phyloP scores from a whole-genome alignment of 768 basidiomycete species.

The Lactarius sanguifluus region DNA sequence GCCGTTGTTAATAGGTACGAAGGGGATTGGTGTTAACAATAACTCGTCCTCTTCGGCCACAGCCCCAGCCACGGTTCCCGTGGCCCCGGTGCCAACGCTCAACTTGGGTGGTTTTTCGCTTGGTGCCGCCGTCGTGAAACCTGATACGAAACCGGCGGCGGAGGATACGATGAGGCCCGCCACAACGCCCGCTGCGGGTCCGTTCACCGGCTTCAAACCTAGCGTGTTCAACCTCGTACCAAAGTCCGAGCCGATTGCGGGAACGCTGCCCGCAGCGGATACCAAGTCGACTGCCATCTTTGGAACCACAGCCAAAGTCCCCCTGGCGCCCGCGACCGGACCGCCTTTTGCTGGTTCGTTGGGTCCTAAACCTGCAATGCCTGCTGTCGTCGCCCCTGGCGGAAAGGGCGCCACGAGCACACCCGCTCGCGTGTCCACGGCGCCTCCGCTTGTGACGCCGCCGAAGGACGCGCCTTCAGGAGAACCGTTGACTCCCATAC shows the following conservation, averaged over 20 bases:
- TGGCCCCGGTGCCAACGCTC: not conserved
- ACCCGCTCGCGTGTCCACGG: not conserved
- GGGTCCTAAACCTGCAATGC: not conserved
- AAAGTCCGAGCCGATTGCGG: constrained; percentile 14
- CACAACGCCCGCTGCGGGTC: not conserved
- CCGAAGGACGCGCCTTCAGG: constrained; percentile 12
- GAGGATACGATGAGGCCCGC: constrained; percentile 7
- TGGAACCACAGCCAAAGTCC: not conserved
- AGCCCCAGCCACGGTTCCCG: not conserved
- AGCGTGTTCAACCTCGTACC: constrained; percentile 10
- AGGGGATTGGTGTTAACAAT: not conserved
- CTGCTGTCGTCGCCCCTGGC: not conserved
- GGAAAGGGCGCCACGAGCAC: not conserved
- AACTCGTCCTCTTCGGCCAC: not conserved
- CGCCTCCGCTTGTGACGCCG: constrained; percentile 7
- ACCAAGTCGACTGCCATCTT: not conserved
- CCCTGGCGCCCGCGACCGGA: constrained; percentile 17
- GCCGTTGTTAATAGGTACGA: constrained; percentile 5
- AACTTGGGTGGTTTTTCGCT: constrained; percentile 7
- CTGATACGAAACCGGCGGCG: not conserved
- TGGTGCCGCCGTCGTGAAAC: constrained; percentile 1
- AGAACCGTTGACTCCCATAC: constrained; percentile 60
- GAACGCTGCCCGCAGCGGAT: not conserved
- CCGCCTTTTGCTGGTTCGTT: constrained; percentile 21
- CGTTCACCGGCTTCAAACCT: not conserved